phyloP scores from a whole-genome alignment of 345 rosid species.

The Geranium rotundifolium region DNA sequence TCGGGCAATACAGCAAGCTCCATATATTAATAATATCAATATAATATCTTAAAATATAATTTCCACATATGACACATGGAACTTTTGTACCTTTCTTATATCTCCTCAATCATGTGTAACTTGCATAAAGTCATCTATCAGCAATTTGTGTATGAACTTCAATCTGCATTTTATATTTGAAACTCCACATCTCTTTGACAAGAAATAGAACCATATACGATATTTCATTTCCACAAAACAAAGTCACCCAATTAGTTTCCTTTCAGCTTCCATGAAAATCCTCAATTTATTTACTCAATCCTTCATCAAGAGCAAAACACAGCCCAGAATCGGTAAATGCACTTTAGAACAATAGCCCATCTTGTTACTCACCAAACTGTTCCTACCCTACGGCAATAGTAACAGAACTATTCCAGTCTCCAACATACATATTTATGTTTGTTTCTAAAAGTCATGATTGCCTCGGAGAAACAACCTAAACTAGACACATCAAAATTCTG shows the following conservation, averaged over 20 bases:
- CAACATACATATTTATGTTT: constrained; percentile 7
- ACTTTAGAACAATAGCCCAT: constrained; percentile 9
- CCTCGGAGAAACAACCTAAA: constrained; percentile 18
- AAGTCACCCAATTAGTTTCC: constrained; percentile 15
- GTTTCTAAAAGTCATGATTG: constrained; percentile 12
- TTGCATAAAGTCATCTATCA: constrained; percentile 7
- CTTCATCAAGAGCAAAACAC: constrained; percentile 2
- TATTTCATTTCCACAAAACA: constrained; percentile 15
- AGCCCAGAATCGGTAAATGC: constrained; percentile 6
- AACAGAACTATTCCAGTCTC: constrained; percentile 17
- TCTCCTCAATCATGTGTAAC: constrained; percentile 6
- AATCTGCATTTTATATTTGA: constrained; percentile 10
- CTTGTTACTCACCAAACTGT: constrained; percentile 13
- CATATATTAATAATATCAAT: constrained; percentile 4
- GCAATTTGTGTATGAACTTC: not conserved
- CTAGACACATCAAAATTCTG: constrained; percentile 14
- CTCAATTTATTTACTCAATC: constrained; percentile 10
- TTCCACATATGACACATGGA: constrained; percentile 3
- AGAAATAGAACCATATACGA: constrained; percentile 8
- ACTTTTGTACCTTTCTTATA: constrained; percentile 6
- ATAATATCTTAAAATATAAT: not conserved
- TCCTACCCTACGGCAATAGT: constrained; percentile 16
- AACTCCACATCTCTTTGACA: constrained; percentile 9
- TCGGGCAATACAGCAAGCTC: constrained; percentile 1
- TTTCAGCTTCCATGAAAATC: constrained; percentile 14